Conservation (phyloP, 306 rosid species). For the Trifolium subterraneum region DNA sequence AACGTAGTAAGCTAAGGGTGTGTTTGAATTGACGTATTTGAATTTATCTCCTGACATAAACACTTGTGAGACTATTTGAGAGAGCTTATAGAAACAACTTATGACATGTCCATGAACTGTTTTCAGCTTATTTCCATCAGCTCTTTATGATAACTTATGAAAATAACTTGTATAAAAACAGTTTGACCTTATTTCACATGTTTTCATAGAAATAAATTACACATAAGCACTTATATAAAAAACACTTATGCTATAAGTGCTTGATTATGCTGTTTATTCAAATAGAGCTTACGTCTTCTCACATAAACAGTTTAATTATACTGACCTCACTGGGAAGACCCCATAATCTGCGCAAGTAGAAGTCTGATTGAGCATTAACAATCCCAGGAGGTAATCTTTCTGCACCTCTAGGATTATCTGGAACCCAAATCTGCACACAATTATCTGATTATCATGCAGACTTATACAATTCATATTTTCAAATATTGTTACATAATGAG, state of each 20-base stretch:
- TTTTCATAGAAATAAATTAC: not conserved
- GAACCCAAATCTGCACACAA: slow-evolving; percentile 83
- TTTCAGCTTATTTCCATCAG: not conserved
- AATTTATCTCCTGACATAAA: not conserved
- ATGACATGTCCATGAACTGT: not conserved
- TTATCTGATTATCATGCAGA: slow-evolving; percentile 6
- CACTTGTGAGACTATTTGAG: not conserved
- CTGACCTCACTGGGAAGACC: slow-evolving; percentile 90
- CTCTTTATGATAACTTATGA: not conserved
- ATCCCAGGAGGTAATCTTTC: slow-evolving; percentile 86
- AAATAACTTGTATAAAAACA: not conserved
- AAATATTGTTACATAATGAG: not conserved
- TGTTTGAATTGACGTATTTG: not conserved
- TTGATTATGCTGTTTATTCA: not conserved
- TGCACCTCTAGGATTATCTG: slow-evolving; percentile 95
- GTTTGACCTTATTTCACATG: not conserved
- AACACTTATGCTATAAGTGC: not conserved
- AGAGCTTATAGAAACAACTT: not conserved
- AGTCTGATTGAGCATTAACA: slow-evolving; percentile 74
- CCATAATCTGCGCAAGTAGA: slow-evolving; percentile 84
- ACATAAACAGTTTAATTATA: slow-evolving; percentile 20
- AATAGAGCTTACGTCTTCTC: not conserved
- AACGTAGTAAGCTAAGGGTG: not conserved
- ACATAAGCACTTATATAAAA: not conserved
- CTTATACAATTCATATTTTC: slow-evolving; percentile 17